Percentiles rank a stretch among this genome's conserved stretches.
phyloP scores from a whole-genome alignment of 2,329 filamentous ascomycete species.

The Cladosporium sp. region DNA sequence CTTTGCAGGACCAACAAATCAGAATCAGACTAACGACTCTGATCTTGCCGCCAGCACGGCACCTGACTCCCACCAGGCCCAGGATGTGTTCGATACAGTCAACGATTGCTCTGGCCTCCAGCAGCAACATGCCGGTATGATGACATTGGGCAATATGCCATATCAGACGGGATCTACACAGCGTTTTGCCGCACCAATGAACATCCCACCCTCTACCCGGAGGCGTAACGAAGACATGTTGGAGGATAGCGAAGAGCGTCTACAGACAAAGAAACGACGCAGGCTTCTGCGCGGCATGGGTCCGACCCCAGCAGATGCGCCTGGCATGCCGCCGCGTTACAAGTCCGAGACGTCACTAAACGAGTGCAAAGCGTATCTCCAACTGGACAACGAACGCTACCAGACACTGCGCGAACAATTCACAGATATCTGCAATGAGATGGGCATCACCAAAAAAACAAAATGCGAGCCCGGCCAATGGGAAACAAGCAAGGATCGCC shows the following conservation, averaged over 20 bases:
- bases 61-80: background rate
- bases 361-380: slow-evolving; percentile 70
- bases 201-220: background rate
- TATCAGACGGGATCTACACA: background rate
- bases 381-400: slow-evolving; percentile 64
- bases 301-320: slow-evolving; percentile 65
- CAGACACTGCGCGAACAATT: slow-evolving; percentile 66
- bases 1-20: slow-evolving; percentile 21
- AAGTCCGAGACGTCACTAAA: slow-evolving; percentile 81
- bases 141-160: background rate
- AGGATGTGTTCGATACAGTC: background rate
- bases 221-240: slow-evolving; percentile 21
- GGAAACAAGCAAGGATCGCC: slow-evolving; percentile 67
- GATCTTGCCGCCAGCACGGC: background rate
- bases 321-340: slow-evolving; percentile 66
- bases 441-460: slow-evolving; percentile 72
- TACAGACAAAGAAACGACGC: slow-evolving; percentile 64
- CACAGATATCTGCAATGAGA: slow-evolving; percentile 66
- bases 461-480: slow-evolving; percentile 70
- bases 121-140: background rate
- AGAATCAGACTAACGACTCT: background rate
- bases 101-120: background rate
- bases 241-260: slow-evolving; percentile 59
- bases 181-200: background rate
- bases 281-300: slow-evolving; percentile 68